Evolutionary conservation across 1,284 basidiomycete genomes (phyloP), one percentile per base, ranked within the genome.

Genomic region (Rhodotorula sp.): DNA sequence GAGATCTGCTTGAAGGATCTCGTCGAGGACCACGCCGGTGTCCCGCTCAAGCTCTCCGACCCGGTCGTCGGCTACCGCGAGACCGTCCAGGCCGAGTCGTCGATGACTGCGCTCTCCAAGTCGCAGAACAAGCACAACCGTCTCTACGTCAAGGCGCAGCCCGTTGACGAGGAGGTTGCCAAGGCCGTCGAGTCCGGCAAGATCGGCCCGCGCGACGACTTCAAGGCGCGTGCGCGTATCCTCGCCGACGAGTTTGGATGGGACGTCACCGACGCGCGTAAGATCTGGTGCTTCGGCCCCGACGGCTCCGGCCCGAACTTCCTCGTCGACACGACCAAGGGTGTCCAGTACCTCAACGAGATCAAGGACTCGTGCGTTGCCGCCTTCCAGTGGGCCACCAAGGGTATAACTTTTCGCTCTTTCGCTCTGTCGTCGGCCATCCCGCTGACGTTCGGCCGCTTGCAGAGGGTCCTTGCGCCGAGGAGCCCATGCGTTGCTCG

Each of bases 81-180:
- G 87, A 98, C 95, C 29, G 94, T 99, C 82, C 92, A 90, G 84
- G 85, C 92, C 68, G 92, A 98, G 84, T 98, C 95, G 11, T 89
- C 89, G 69, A 98, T 99, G 80, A 89, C 92, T 75, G 96, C 96
- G 53, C 86, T 99, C 66, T 98, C 96, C 77, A 99, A 99, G 84
- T 99, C 96, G 62, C 96, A 98, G 85, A 99, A 99, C 88, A 99
- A 99, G 88, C 96, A 99, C 89, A 99, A 99, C 83, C 92, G 96
- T 86, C 86, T 99, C 73, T 99, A 90, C 82, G 88, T 90, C 76
- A 94, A 93, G 86, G 95, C 96, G 56, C 78, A 89, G 84, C 96
- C 96, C 61, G 82, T 99, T 73, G 92, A 91, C 49, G 96, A 99
- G 81, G 94, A 97, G 82, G 88, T 99, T 71, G 89, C 92, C 76